Conservation (phyloP, 805 yeast genomes). For the Naumovozyma dairenensis region DNA sequence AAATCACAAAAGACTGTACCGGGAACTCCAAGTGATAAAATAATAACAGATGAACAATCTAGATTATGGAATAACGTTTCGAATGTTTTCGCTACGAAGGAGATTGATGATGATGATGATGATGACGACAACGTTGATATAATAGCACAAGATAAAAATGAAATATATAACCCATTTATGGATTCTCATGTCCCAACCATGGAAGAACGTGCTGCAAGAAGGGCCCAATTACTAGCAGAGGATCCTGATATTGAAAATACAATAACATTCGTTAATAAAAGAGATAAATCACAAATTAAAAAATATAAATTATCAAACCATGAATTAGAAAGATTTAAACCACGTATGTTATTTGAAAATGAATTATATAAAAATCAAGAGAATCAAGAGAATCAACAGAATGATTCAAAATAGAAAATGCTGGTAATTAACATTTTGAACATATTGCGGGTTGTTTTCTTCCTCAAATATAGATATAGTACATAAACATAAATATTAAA, state of each 20-base stretch:
- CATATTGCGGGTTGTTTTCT: too few species aligned
- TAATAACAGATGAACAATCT: constrained; percentile 27
- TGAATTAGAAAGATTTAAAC: constrained; percentile 20
- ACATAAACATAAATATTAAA: too few species aligned
- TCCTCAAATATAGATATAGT: too few species aligned
- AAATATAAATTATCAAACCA: constrained; percentile 13
- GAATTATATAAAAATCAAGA: constrained; percentile 3
- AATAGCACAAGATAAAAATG: constrained; percentile 1
- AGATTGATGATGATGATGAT: constrained; percentile 10
- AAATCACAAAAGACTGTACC: constrained; percentile 11
- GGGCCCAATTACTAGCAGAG: constrained; percentile 9
- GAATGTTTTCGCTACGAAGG: constrained; percentile 12
- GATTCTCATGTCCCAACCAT: constrained; percentile 5
- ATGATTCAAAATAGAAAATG: not conserved
- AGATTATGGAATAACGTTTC: constrained; percentile 28
- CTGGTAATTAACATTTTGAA: too few species aligned
- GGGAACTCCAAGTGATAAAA: constrained; percentile 30
- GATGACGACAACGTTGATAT: constrained; percentile 10
- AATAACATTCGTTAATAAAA: constrained; percentile 27
- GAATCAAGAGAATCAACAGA: too few species aligned
- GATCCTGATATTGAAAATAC: constrained; percentile 17
- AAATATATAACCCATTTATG: constrained; percentile 14
- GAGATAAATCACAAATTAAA: constrained; percentile 23
- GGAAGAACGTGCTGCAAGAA: constrained; percentile 10
- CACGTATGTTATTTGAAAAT: constrained; percentile 22